These are phyloP conservation scores for Aspergillus sclerotioniger DNA, from an alignment of 495 filamentous ascomycete species.

Conservation along the genomic window DNA sequence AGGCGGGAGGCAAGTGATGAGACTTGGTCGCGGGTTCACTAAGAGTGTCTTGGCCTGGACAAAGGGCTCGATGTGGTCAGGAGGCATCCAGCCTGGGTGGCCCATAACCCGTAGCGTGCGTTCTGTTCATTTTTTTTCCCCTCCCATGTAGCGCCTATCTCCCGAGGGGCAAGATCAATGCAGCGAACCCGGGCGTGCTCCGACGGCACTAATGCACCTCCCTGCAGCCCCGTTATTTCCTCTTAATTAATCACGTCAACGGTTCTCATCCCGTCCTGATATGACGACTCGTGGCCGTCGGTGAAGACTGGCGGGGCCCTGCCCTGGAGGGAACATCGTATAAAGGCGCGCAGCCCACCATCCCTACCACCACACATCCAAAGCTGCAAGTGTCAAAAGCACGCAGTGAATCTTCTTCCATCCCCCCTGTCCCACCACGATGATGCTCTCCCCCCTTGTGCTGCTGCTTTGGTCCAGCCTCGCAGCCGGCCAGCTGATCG, in stretches of 20 bases:
- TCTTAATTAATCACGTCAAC: neutral
- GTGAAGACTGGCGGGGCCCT: no score
- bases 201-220: neutral
- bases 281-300: neutral
- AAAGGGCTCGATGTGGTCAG: neutral
- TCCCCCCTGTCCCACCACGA: neutral
- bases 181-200: neutral
- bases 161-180: neutral
- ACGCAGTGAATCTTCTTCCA: no score
- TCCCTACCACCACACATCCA: no score
- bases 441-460: neutral
- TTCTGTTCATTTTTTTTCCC: neutral
- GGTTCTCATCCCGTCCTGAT: neutral
- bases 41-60: no score
- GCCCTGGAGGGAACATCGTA: no score
- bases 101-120: no score
- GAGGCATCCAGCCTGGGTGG: no score
- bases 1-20: neutral
- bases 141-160: neutral
- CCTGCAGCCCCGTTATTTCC: neutral
- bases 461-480: neutral
- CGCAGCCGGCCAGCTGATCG: conserved; percentile 23
- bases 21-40: neutral
- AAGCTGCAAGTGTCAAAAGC: no score
- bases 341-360: neutral